Base-by-base conservation (phyloP, 2,329 filamentous ascomycete genomes). In the Fusarium goolgardi region DNA sequence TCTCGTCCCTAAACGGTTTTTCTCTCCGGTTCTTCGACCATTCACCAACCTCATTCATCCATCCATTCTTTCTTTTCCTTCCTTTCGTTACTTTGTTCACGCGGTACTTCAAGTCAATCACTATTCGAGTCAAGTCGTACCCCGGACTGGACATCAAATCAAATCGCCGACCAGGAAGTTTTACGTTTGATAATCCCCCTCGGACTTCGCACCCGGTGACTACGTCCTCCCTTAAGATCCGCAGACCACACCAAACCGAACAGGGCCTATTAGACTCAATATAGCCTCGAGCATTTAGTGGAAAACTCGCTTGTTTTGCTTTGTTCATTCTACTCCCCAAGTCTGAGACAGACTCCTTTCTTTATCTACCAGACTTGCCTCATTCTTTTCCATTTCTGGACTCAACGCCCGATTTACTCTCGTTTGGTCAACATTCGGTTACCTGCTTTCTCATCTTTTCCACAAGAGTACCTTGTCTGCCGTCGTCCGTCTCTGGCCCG, bases 331-430 rank as follows among this genome's bases (percentile, higher is more conserved):
- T 65, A 53, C 35, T 60, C 67, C 47, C 50, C 64, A 52, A 71
- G 56, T 69, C 69, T 73, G 66, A 74, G 71, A 74, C 71, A 73
- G 51, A 43, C 71, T 69, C 65, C 63, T 72, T 69, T 66, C 63
- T 72, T 69, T 66, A 60, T 46, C 60, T 55, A 53, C 37, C 57
- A 63, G 50, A 54, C 61, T 61, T 70, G 59, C 55, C 71, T 71
- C 50, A 40, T 58, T 64, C 58, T 34, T 61, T 70, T 70, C 66
- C 66, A 54, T 46, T 64, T 69, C 60, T 64, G 64, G 62, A 50
- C 44, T 61, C 40, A 40, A 55, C 53, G 55, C 45, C 51, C 59
- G 63, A 65, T 57, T 60, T 55, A 60, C 65, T 65, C 51, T 69
- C 40, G 34, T 56, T 57, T 54, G 35, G 57, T 35, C 43, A 53